Evolutionary conservation across 805 yeast species (phyloP), one percentile per base, ranked within the genome.

Genomic region (Jamesozyma piceae): DNA sequence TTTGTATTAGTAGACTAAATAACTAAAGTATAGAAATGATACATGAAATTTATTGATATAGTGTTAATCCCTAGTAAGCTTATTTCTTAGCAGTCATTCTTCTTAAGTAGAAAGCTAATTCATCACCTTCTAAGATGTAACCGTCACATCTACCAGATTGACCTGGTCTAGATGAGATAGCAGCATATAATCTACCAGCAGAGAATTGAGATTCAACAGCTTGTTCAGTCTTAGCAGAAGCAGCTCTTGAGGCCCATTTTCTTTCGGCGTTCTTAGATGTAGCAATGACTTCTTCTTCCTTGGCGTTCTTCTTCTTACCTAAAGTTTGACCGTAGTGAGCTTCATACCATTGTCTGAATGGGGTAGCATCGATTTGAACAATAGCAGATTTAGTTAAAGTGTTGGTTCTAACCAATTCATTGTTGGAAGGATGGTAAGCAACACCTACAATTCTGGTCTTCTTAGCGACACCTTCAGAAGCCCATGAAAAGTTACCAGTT

Each of bases 121-220:
- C 98, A 73, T 92, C 98, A 77, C 98, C 98, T 81, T 92, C 98
- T 73, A 92, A 85, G 77, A 92, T 83, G 92, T 92, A 92, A 77
- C 98, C 98, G 73, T 92, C 98, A 77, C 88, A 82, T 80, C 98
- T 94, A 76, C 98, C 98, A 60, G 95, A 84, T 82, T 92, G 98
- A 75, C 98, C 98, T 73, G 98, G 98, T 82, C 98, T 88, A 47
- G 98, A 92, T 60, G 98, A 88, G 71, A 92, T 87, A 73, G 78
- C 79, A 73, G 98, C 98, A 80, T 92, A 92, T 67, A 92, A 83
- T 77, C 90, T 89, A 80, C 98, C 98, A 63, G 97, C 88, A 73
- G 82, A 82, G 84, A 92, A 92, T 80, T 92, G 98, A 66, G 90
- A 68, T 68, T 87, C 90, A 63, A 92, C 90, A 65, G 95, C 80